Conservation (phyloP, 768 basidiomycete species). For the Termitomyces sp. region DNA sequence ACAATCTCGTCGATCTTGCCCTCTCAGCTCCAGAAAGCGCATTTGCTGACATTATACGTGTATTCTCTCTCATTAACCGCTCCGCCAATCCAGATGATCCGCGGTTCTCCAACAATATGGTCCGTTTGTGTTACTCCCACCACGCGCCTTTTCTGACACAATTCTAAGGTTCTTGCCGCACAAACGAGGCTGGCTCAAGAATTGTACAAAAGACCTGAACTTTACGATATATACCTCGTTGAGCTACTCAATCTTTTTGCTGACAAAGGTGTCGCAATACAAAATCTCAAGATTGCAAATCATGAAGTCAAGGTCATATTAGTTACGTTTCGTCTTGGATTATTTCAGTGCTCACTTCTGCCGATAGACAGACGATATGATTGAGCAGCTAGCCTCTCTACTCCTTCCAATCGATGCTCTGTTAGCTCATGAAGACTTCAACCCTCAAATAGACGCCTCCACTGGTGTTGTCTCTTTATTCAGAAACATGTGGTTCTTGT, state of each 20-base stretch:
- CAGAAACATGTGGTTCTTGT: conserved; percentile 93
- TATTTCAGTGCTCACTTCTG: neutral
- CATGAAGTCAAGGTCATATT: conserved; percentile 60
- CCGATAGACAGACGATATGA: conserved; percentile 73
- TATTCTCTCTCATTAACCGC: conserved; percentile 82
- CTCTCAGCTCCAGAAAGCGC: conserved; percentile 72
- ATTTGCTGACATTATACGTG: conserved; percentile 80
- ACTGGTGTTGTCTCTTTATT: conserved; percentile 72
- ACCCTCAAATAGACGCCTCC: conserved; percentile 53
- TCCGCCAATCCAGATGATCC: conserved; percentile 89
- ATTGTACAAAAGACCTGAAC: conserved; percentile 67
- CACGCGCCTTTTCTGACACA: neutral
- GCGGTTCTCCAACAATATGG: conserved; percentile 87
- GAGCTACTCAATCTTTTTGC: conserved; percentile 85
- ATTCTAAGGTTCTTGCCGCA: conserved; percentile 73
- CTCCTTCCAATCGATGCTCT: conserved; percentile 90
- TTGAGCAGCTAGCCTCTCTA: conserved; percentile 83
- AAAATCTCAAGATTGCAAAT: conserved; percentile 71
- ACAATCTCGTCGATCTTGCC: conserved; percentile 89
- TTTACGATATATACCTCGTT: conserved; percentile 77
- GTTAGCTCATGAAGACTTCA: conserved; percentile 68
- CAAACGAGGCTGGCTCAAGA: conserved; percentile 89
- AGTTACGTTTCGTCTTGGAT: conserved; percentile 1
- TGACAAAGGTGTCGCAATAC: conserved; percentile 89
- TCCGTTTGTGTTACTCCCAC: conserved; percentile 24